A percentile compares a stretch with the other conserved stretches of the same genome.
phyloP scores from a whole-genome alignment of 495 filamentous ascomycete genomes.

The Rhypophila decipiens region DNA sequence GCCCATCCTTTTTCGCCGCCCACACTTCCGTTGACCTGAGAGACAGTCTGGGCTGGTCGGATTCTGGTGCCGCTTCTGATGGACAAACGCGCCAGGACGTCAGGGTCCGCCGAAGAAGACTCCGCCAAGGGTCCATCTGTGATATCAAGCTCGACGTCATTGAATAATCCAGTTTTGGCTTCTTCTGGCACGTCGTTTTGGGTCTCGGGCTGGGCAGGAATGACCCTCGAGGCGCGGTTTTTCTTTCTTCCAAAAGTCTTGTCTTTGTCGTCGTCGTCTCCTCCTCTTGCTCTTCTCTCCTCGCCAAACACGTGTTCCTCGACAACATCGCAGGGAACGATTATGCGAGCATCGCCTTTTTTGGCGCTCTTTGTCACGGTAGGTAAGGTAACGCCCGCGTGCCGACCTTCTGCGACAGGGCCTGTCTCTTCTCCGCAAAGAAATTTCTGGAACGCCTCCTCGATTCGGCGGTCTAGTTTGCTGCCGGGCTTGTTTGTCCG shows the following conservation, averaged over 20 bases:
- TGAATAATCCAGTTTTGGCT: too few species aligned
- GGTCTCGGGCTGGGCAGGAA: slow-evolving; percentile 2
- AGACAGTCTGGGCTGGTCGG: slow-evolving; percentile 29
- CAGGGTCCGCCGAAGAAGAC: neutral
- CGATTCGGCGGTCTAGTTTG: neutral
- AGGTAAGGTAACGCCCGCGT: neutral
- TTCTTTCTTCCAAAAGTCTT: slow-evolving; percentile 27
- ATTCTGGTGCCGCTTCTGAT: slow-evolving; percentile 17
- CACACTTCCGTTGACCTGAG: slow-evolving; percentile 36
- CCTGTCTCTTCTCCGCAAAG: neutral
- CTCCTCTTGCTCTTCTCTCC: slow-evolving; percentile 5
- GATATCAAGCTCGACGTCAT: neutral
- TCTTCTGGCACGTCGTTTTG: too few species aligned
- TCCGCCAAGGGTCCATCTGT: neutral
- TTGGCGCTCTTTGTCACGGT: slow-evolving; percentile 7
- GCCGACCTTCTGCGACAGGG: neutral
- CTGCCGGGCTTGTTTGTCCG: neutral
- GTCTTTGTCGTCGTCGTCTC: slow-evolving; percentile 21
- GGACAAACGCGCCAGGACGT: slow-evolving; percentile 1
- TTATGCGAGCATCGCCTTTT: slow-evolving; percentile 13
- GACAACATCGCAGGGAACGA: slow-evolving; percentile 18
- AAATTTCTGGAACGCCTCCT: slow-evolving; percentile 1
- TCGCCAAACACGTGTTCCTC: slow-evolving; percentile 29
- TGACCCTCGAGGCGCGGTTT: slow-evolving; percentile 23
- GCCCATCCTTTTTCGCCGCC: slow-evolving; percentile 38